A percentile compares a stretch with the other conserved stretches of the same genome.
Evolutionary conservation across 208 protist species (phyloP).

Genomic region (Wallacemonas sp.): DNA sequence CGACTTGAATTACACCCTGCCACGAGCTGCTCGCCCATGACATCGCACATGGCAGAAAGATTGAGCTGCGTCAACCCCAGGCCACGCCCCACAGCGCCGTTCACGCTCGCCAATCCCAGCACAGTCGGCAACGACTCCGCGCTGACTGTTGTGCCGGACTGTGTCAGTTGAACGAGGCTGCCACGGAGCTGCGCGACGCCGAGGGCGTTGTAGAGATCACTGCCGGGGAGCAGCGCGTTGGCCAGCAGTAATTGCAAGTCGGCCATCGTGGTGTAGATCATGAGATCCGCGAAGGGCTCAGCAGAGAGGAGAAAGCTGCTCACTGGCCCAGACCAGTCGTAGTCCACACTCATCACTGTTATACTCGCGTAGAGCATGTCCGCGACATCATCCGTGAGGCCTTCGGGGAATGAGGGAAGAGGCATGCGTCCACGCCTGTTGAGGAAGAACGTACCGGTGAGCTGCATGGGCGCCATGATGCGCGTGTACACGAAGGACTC

Average conservation of each 20-base stretch:
- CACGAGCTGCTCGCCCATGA: neutral
- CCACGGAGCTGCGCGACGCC: slow-evolving; percentile 8
- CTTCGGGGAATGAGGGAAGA: slow-evolving; percentile 25
- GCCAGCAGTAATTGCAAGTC: slow-evolving; percentile 33
- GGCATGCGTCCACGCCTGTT: slow-evolving; percentile 24
- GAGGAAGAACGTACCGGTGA: slow-evolving; percentile 53
- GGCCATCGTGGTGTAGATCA: slow-evolving; percentile 52
- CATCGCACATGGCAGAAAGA: slow-evolving; percentile 20
- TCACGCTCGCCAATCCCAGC: slow-evolving; percentile 10
- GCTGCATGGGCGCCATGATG: slow-evolving; percentile 36
- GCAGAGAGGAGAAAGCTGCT: slow-evolving; percentile 31
- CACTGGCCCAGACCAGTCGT: slow-evolving; percentile 8
- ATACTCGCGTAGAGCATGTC: neutral
- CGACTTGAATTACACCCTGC: neutral
- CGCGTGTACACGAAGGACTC: slow-evolving; percentile 43
- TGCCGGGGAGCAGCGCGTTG: slow-evolving; percentile 32
- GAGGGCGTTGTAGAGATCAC: slow-evolving; percentile 24
- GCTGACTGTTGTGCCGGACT: neutral
- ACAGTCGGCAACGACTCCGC: neutral
- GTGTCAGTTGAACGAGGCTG: neutral
- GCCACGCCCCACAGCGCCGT: slow-evolving; percentile 14
- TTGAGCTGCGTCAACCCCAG: slow-evolving; percentile 34
- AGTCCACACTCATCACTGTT: slow-evolving; percentile 33
- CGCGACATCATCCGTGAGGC: neutral
- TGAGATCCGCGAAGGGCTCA: slow-evolving; percentile 57